Evolutionary conservation across 805 yeast species (phyloP), one percentile per base, ranked within the genome.

Genomic region (Clavispora fructus): DNA sequence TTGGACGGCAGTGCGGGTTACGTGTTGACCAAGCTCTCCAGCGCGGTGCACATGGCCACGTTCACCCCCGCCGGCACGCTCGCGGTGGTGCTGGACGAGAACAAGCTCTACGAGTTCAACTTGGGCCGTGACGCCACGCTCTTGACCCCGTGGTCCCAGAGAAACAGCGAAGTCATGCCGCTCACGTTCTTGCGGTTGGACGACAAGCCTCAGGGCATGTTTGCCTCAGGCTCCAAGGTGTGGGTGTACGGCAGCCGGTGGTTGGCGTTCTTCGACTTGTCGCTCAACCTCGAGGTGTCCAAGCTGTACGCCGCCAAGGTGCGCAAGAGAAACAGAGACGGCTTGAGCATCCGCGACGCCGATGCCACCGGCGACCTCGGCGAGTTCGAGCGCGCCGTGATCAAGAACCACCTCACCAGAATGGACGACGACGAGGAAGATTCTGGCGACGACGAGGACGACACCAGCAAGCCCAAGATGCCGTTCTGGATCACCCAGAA

Each of bases 231-330:
- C 9, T 57, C 67, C 30, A 73, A 79, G 46, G 68, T 85, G 13
- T 92, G 97, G 97, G 65, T 89, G n/a, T 90, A 87, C 79, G 95
- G 97, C 1, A 74, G 86, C 17, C 78, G 78, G 43, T 92, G 96
- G 95, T 54, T 91, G 13, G 78, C 85, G 4, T 86, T 78, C 61
- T 75, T 92, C 42, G 92, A 92, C 62, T 65, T 87, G 52, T 62
- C 74, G 8, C 60, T 73, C 44, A 79, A 84, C 57, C 63, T 82
- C 43, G 85, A 87, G 12, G 63, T 74, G 16, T 56, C 58, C 44
- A 67, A 65, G 50, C 35, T 44, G 44, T 61, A 60, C 44, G 51
- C 51, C 7, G 7, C 37, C n/a, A 52, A 50, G 32, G 48, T 61
- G 19, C 65, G 75, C 45, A 77, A 76, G 59, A 67, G 78, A 54